phyloP scores from a whole-genome alignment of 345 rosid species.

The Laguncularia racemosa region DNA sequence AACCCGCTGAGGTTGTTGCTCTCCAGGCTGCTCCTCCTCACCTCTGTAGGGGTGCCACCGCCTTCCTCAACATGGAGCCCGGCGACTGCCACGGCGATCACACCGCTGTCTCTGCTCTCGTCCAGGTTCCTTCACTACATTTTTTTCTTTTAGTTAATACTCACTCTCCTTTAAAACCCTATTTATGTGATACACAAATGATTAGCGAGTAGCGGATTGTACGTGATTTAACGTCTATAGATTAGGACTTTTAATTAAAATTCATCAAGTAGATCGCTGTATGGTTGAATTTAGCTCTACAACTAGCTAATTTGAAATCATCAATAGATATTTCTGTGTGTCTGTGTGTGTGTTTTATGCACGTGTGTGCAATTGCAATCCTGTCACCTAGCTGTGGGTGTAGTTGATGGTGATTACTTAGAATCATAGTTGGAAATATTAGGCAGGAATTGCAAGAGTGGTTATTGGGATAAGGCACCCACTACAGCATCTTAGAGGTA shows the following conservation, averaged over 20 bases:
- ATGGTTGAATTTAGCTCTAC: not conserved
- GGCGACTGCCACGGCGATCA: slow-evolving; percentile 92
- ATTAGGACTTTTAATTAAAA: too few relatives aligned
- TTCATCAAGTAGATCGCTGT: too few relatives aligned
- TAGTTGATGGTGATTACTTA: slow-evolving; percentile 21
- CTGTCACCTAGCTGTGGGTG: not conserved
- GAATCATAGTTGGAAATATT: slow-evolving; percentile 24
- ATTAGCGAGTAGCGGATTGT: too few relatives aligned
- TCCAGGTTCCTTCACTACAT: slow-evolving; percentile 42
- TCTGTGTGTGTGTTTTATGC: too few relatives aligned
- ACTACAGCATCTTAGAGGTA: slow-evolving; percentile 78
- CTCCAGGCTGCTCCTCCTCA: slow-evolving; percentile 56
- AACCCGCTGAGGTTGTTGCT: slow-evolving; percentile 68
- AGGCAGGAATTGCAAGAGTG: slow-evolving; percentile 82
- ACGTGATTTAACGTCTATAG: too few relatives aligned
- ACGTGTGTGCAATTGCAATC: not conserved
- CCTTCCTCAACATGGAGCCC: slow-evolving; percentile 83
- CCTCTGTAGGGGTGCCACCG: slow-evolving; percentile 51
- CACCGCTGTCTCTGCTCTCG: slow-evolving; percentile 78
- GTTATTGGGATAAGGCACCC: slow-evolving; percentile 93
- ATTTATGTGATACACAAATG: too few relatives aligned
- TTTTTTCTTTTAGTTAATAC: not conserved
- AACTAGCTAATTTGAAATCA: not conserved
- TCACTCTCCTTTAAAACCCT: too few relatives aligned
- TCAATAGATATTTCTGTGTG: too few relatives aligned